phyloP scores from a whole-genome alignment of 1,284 basidiomycete species.

The Fomitopsis pinicola region DNA sequence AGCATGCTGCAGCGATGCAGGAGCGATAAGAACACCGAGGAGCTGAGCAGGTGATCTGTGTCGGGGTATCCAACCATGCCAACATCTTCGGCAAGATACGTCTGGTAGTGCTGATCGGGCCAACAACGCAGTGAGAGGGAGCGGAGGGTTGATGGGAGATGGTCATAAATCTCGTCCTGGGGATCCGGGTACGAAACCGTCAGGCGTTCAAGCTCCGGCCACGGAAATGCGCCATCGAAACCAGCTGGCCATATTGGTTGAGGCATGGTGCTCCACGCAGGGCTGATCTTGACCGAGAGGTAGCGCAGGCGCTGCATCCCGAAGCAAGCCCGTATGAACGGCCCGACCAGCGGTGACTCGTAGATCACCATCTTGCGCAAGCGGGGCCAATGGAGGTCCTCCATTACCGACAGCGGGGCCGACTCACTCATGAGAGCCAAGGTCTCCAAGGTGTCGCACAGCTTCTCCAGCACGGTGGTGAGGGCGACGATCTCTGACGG shows the following conservation, averaged over 20 bases:
- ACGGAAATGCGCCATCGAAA: not conserved
- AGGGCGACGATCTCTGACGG: not conserved
- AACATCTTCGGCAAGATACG: not conserved
- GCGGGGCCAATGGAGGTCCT: not conserved
- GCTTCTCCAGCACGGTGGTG: not conserved
- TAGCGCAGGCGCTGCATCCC: not conserved
- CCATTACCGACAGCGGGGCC: not conserved
- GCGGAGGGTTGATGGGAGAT: not conserved
- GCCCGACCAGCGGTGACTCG: not conserved
- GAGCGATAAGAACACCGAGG: not conserved
- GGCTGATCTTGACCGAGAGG: not conserved
- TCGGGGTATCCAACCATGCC: too few species aligned
- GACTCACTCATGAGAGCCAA: not conserved
- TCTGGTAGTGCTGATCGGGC: not conserved
- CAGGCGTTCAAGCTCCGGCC: not conserved
- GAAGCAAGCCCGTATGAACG: not conserved
- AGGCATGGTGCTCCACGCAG: not conserved
- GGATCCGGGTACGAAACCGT: not conserved
- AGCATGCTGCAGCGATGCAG: not conserved
- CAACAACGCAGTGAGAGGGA: not conserved
- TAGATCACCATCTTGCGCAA: not conserved
- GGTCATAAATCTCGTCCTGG: not conserved
- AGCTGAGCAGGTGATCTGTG: not conserved
- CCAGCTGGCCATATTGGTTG: not conserved
- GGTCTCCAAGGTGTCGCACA: not conserved